Evolutionary conservation across 129 eudicot species (phyloP).

Genomic region (Ambrosia trifida): DNA sequence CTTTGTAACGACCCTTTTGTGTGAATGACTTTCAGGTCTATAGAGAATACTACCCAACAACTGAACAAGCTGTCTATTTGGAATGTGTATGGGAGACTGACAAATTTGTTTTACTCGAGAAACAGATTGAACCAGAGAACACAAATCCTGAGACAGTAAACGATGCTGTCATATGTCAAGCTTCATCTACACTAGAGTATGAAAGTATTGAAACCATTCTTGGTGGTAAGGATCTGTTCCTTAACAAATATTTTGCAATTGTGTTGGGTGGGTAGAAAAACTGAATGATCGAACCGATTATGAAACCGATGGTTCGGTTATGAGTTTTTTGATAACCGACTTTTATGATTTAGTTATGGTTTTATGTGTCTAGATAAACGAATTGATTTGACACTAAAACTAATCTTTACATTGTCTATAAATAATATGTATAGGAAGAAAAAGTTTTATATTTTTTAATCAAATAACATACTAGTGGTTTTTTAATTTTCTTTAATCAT

Average conservation of each 20-base stretch:
- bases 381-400: no score
- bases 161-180: conserved; percentile 33
- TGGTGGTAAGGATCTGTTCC: conserved; percentile 52
- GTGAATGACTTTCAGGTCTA: conserved; percentile 49
- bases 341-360: no score
- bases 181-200: conserved; percentile 44
- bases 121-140: conserved; percentile 27
- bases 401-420: no score
- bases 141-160: conserved; percentile 31
- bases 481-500: no score
- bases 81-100: conserved; percentile 80
- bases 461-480: no score
- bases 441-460: no score
- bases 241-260: background rate
- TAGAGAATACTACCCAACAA: conserved; percentile 65
- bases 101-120: conserved; percentile 63
- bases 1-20: background rate
- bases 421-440: no score
- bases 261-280: no score
- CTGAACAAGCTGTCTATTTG: conserved; percentile 48
- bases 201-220: conserved; percentile 56
- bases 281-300: no score
- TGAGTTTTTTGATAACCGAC: background rate
- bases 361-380: no score
- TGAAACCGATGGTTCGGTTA: background rate